Evolutionary conservation across 192 early-diverging fungal species (phyloP).

Genomic region (Backusella circina): DNA sequence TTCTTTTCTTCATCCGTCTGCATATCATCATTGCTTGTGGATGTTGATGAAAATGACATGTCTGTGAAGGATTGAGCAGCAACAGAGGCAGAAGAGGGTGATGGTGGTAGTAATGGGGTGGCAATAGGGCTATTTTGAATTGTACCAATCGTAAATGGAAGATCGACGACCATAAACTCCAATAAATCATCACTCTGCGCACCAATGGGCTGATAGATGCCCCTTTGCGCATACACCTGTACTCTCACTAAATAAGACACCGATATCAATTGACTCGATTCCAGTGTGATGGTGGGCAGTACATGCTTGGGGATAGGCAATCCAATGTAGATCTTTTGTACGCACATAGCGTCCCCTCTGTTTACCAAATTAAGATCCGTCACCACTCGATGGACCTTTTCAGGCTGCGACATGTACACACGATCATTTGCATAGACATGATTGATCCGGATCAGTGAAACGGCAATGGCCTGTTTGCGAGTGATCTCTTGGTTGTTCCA

Average conservation of each 20-base stretch:
- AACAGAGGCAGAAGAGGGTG: not conserved
- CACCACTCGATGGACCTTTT: not conserved
- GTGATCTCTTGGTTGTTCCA: not conserved
- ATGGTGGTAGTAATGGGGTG: not conserved
- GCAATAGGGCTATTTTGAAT: not conserved
- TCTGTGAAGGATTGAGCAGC: not conserved
- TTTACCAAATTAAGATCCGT: not conserved
- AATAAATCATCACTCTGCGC: not conserved
- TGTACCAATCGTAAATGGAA: not conserved
- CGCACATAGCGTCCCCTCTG: not conserved
- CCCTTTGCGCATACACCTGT: not conserved
- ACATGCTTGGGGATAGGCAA: not conserved
- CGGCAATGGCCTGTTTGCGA: not conserved
- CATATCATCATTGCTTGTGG: not conserved
- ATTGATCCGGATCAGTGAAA: not conserved
- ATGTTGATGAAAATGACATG: not conserved
- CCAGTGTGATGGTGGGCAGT: not conserved
- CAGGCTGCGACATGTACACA: not conserved
- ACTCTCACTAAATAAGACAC: constrained; percentile 9
- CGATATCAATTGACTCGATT: not conserved
- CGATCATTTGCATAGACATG: not conserved
- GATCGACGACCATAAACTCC: constrained; percentile 1
- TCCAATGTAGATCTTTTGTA: not conserved
- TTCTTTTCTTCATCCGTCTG: not conserved
- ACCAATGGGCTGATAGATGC: not conserved